Evolutionary conservation across 768 basidiomycete species (phyloP), one percentile per base, ranked within the genome.

Genomic region (Chiua virens): DNA sequence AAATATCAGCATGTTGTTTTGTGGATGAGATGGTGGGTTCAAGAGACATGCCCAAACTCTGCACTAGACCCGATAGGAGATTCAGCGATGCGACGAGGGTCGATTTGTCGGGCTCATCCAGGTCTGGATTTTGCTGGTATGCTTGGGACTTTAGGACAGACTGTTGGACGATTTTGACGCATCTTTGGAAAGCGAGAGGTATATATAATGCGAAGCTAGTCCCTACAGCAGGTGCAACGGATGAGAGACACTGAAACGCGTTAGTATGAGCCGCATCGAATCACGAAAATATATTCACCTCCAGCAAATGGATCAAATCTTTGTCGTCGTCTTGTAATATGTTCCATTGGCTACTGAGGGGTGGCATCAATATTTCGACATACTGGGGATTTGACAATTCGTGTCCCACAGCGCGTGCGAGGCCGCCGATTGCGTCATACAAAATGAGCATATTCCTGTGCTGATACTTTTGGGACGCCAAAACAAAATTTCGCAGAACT

Each of bases 21-120:
- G 77, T 82, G 37, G 70, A 73, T 18, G 75, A 73, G 64, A 98
- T 87, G 48, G 92, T 72, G 18, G 82, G 73, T 56, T 91, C 87
- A 41, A 98, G 80, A 17, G 79, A 75, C 70, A 81, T 81, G 40
- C 91, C 87, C 52, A 99, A 80, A 22, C 95, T 97, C 68, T 98
- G 97, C 5, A 94, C 94, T 18, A 99, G 76, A 45, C 97, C 97
- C 8, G 93, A 97, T 23, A 99, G 79, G 30, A 99, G 78, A 70
- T 99, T 97, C n/a, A 99, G 80, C 7, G 97, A 92, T 25, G 98
- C 97, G 50, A 99, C 95, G 45, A 99, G 84, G 83, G 98, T 98
- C 4, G 95, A 89, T 63, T 89, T 87, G 73, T 98, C 97, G 3
- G 97, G 97, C 68, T 97, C 94, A 48, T 98, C 94, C 54, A 90